Percentiles rank a stretch among this genome's conserved stretches.
Conservation (phyloP, 345 rosid genomes). For the Crucihimalaya himalaica region DNA sequence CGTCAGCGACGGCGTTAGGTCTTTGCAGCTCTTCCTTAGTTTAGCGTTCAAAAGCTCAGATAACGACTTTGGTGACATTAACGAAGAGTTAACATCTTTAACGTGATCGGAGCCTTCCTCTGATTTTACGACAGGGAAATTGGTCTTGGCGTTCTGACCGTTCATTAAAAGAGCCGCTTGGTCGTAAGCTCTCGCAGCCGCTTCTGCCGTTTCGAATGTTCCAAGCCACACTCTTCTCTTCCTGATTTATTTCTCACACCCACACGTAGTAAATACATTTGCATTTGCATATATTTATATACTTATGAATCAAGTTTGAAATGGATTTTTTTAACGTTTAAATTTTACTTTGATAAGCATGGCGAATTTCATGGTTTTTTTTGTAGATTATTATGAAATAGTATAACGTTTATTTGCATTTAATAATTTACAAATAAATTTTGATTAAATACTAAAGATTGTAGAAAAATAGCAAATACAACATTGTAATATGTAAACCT, state of each 20-base stretch:
- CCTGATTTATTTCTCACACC: slow-evolving; percentile 36
- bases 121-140: slow-evolving; percentile 47
- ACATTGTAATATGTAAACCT: neutral
- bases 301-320: neutral
- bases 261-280: neutral
- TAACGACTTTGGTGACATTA: slow-evolving; percentile 46
- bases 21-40: slow-evolving; percentile 58
- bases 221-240: slow-evolving; percentile 85
- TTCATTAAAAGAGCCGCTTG: slow-evolving; percentile 73
- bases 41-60: slow-evolving; percentile 59
- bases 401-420: neutral
- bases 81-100: slow-evolving; percentile 31
- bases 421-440: neutral
- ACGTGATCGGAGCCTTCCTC: slow-evolving; percentile 17
- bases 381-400: neutral
- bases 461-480: neutral
- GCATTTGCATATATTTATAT: neutral
- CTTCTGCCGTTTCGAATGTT: slow-evolving; percentile 77
- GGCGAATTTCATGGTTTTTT: neutral
- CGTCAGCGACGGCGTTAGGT: slow-evolving; percentile 59
- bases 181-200: slow-evolving; percentile 72
- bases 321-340: neutral
- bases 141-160: slow-evolving; percentile 74
- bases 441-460: neutral
- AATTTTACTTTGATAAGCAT: neutral